These are phyloP conservation scores for Groenewaldozyma salmanticensis DNA, from an alignment of 805 yeast species.

Conservation along the genomic window DNA sequence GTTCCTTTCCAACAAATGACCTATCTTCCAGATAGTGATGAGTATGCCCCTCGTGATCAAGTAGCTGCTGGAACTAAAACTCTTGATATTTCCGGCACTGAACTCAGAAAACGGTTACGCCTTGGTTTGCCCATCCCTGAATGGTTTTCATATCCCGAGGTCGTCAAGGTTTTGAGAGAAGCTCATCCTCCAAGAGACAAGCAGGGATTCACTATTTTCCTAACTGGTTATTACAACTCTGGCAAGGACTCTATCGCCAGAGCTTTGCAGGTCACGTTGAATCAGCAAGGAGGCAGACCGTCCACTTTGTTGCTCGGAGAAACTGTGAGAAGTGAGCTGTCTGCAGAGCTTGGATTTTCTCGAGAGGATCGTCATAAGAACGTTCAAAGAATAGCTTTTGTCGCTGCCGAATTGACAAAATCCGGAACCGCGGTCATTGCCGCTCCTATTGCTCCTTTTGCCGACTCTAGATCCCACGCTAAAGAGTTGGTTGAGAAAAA, in stretches of 20 bases:
- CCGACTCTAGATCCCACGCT: constrained; percentile 34
- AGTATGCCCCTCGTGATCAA: constrained; percentile 91
- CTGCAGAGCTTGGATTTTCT: constrained; percentile 33
- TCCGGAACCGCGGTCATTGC: constrained; percentile 90
- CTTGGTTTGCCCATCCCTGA: constrained; percentile 85
- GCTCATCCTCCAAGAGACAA: constrained; percentile 83
- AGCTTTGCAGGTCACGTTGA: constrained; percentile 82
- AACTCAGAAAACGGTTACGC: constrained; percentile 76
- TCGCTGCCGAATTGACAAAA: constrained; percentile 66
- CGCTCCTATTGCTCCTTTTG: constrained; percentile 42
- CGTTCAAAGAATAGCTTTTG: constrained; percentile 44
- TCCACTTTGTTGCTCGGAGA: constrained; percentile 48
- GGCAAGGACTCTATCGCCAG: constrained; percentile 60
- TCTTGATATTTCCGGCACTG: constrained; percentile 89
- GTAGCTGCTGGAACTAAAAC: constrained; percentile 73
- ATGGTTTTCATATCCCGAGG: constrained; percentile 97
- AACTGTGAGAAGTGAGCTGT: constrained; percentile 31
- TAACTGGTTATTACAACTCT: constrained; percentile 50
- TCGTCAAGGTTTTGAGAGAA: constrained; percentile 81
- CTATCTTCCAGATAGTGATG: constrained; percentile 87
- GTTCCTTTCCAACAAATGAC: constrained; percentile 98
- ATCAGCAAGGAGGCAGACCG: constrained; percentile 84
- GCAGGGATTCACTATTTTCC: constrained; percentile 79
- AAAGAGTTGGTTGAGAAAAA: constrained; percentile 37
- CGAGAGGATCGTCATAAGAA: constrained; percentile 32